Evolutionary conservation across 176 grass and related monocot species (phyloP), one percentile per base, ranked within the genome.

Genomic region (Otatea glauca): DNA sequence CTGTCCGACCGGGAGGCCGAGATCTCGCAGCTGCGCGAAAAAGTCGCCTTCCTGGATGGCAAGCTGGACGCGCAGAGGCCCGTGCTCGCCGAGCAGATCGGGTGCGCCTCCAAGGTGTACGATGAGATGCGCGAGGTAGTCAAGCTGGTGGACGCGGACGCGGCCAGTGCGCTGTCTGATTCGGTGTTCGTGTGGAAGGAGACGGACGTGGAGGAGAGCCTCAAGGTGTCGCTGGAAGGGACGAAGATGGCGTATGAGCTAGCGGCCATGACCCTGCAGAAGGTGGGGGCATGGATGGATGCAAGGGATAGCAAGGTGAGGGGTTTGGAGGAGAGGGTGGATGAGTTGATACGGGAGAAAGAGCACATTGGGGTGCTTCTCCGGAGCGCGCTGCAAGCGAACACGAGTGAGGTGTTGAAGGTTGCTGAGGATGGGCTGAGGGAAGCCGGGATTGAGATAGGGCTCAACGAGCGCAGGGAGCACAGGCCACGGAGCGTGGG

Each of bases 301-400:
- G 68, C 75, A 20, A 94, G 65, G 83, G 82, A 83, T 20, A 86
- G 47, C 35, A 88, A 88, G 75, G 61, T 85, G 9, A 77, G 72
- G 61, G 45, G 7, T 81, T 64, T 94, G 17, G 72, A 86, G 65
- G 90, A 84, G 41, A 99, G 79, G 84, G 83, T 99, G 39, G 82
- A 74, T 24, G 93, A 84, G 18, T 77, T 99, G 17, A 18, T 92
- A 21, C 81, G 64, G 27, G 86, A 99, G 76, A 99, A 96, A 66
- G 88, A 96, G 37, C 93, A 99, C 84, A 99, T 99, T 34, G 84
- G 93, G 0, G 94, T 92, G 17, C 88, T 99, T 58, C 90, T 99
- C 72, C 80, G 93, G 8, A 96, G 92, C 38, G 86, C 94, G 2
- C 76, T 99, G 20, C 91, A 84, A 38, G 89, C 93, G 0, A 93